These are phyloP conservation scores for Penicillium psychrosexuale DNA, from an alignment of 2,329 filamentous ascomycete genomes.

Conservation along the genomic window DNA sequence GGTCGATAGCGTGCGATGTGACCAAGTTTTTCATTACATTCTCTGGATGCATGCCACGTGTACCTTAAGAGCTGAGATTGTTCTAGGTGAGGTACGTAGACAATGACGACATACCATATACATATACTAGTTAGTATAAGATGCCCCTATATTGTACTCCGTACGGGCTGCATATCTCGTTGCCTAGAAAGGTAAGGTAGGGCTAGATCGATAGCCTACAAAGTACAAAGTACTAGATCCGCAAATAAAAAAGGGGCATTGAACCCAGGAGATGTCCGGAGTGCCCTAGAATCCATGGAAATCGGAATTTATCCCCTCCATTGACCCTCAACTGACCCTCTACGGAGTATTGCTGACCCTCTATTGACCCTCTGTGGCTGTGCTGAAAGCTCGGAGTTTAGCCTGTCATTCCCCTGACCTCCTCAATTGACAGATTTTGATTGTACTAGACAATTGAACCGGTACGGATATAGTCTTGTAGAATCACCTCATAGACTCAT, in stretches of 20 bases:
- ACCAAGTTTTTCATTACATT: neutral
- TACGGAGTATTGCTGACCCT: neutral
- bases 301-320: neutral
- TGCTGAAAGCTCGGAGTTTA: slow-evolving; percentile 3
- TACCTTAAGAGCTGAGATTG: neutral
- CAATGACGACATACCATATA: neutral
- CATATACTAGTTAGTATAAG: neutral
- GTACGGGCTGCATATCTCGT: neutral
- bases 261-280: neutral
- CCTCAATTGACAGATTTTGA: neutral
- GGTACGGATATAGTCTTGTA: neutral
- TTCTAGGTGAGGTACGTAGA: neutral
- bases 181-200: neutral
- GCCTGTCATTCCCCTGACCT: neutral
- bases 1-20: slow-evolving; percentile 2
- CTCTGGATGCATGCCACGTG: slow-evolving; percentile 5
- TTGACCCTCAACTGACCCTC: neutral
- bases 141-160: neutral
- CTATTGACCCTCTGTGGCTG: slow-evolving; percentile 2
- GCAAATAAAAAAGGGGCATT: neutral
- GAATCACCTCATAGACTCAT: neutral
- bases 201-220: neutral
- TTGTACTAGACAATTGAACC: neutral
- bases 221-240: neutral
- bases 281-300: neutral